Conservation (phyloP, 2,329 filamentous ascomycete species). For the Aspergillus ochraceus region DNA sequence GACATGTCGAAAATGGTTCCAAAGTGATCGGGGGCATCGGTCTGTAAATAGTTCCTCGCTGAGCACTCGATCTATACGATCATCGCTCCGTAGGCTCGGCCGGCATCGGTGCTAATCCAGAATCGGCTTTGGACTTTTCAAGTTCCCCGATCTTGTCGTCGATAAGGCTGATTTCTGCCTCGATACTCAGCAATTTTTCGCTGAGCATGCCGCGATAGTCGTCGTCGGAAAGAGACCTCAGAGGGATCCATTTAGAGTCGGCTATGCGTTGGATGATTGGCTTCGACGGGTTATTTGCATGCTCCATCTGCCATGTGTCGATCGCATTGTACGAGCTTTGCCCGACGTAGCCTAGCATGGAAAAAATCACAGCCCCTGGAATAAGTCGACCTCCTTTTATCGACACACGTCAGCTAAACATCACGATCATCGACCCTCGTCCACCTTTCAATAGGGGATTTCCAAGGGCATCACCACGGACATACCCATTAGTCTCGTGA, state of each 20-base stretch:
- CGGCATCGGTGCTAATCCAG: not conserved
- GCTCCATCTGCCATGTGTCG: slow-evolving; percentile 48
- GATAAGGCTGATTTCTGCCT: slow-evolving; percentile 75
- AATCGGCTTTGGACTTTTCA: slow-evolving; percentile 24
- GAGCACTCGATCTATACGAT: not conserved
- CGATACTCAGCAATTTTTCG: slow-evolving; percentile 69
- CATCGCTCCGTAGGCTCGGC: slow-evolving; percentile 5
- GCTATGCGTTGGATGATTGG: slow-evolving; percentile 52
- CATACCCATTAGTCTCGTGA: slow-evolving; percentile 58
- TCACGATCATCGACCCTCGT: not conserved
- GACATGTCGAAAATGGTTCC: slow-evolving; percentile 1
- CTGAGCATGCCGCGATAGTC: slow-evolving; percentile 71
- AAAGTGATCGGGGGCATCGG: not conserved
- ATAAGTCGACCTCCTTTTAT: slow-evolving; percentile 57
- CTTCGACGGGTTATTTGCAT: slow-evolving; percentile 35
- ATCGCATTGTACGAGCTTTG: slow-evolving; percentile 57
- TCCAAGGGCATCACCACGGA: not conserved
- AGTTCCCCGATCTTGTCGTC: slow-evolving; percentile 70
- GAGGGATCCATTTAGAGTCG: slow-evolving; percentile 68
- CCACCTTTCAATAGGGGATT: slow-evolving; percentile 4
- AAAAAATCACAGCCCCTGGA: slow-evolving; percentile 61
- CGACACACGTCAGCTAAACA: slow-evolving; percentile 10
- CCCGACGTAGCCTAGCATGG: slow-evolving; percentile 57
- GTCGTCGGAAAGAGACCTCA: slow-evolving; percentile 68
- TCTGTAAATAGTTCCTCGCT: not conserved